Conservation (phyloP, 2,329 filamentous ascomycete species). For the Beauveria caledonica region DNA sequence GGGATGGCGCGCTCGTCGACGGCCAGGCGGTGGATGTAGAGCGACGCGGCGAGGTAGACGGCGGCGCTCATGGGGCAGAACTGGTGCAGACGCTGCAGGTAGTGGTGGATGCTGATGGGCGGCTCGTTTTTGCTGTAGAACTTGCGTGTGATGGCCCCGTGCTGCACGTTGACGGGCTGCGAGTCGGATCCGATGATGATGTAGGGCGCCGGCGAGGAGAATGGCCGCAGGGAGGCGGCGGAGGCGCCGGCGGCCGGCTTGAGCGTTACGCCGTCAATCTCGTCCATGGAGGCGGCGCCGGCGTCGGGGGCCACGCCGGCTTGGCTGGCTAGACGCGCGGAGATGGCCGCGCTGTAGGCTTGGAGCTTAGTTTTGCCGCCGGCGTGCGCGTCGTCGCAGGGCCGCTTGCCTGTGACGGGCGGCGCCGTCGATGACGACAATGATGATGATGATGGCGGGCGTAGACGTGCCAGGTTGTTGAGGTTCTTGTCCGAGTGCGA, state of each 20-base stretch:
- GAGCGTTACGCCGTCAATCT: conserved; percentile 45
- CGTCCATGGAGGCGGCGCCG: neutral
- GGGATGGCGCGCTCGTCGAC: conserved; percentile 70
- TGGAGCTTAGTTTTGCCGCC: conserved; percentile 16
- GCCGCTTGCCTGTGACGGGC: conserved; percentile 9
- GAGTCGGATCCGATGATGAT: conserved; percentile 60
- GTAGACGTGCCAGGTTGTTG: conserved; percentile 40
- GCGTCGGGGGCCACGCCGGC: neutral
- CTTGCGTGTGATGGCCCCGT: conserved; percentile 78
- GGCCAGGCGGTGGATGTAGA: conserved; percentile 78
- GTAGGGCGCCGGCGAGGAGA: conserved; percentile 36
- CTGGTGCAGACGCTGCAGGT: conserved; percentile 76
- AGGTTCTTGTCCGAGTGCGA: conserved; percentile 50
- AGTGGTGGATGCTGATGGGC: conserved; percentile 74
- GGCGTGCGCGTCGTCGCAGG: neutral
- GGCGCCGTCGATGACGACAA: neutral
- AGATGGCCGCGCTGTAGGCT: conserved; percentile 21
- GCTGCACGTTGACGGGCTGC: conserved; percentile 67
- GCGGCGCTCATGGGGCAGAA: conserved; percentile 92
- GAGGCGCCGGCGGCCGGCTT: conserved; percentile 18
- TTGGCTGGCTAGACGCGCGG: conserved; percentile 20
- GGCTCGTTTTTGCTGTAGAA: conserved; percentile 89
- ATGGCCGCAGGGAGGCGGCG: conserved; percentile 14
- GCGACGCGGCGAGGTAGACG: conserved; percentile 81
- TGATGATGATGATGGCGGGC: conserved; percentile 18